Conservation (phyloP, 2,329 filamentous ascomycete genomes). For the Seiridium cupressi region DNA sequence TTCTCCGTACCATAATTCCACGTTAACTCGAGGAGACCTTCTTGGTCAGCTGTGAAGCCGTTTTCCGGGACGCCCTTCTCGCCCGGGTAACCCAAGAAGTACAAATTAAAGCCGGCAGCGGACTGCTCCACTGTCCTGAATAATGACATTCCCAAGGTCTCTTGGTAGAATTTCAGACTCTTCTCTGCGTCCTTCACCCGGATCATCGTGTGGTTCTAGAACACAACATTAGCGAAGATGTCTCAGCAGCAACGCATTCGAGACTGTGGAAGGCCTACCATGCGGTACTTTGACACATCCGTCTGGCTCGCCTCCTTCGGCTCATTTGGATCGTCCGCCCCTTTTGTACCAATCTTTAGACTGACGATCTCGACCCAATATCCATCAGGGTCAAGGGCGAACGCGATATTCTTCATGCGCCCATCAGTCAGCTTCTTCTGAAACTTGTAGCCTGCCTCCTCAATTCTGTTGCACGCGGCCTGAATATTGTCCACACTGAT, state of each 20-base stretch:
- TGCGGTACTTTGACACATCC: slow-evolving; percentile 72
- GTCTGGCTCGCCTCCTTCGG: slow-evolving; percentile 60
- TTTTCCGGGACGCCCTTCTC: slow-evolving; percentile 51
- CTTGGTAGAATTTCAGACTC: slow-evolving; percentile 78
- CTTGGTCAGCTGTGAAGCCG: slow-evolving; percentile 62
- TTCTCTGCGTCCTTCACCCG: slow-evolving; percentile 80
- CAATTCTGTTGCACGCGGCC: slow-evolving; percentile 83
- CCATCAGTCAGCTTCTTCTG: slow-evolving; percentile 94
- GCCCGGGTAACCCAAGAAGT: slow-evolving; percentile 82
- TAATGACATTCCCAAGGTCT: slow-evolving; percentile 84
- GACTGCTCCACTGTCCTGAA: slow-evolving; percentile 70
- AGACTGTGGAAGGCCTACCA: slow-evolving; percentile 37
- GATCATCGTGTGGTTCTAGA: slow-evolving; percentile 87
- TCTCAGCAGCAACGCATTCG: background rate
- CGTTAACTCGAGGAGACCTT: slow-evolving; percentile 87
- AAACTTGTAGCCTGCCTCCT: slow-evolving; percentile 88
- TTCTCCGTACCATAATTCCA: slow-evolving; percentile 86
- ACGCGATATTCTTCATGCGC: slow-evolving; percentile 83
- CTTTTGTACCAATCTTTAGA: slow-evolving; percentile 51
- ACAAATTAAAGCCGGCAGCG: slow-evolving; percentile 78
- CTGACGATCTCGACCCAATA: slow-evolving; percentile 86
- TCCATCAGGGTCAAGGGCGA: slow-evolving; percentile 82
- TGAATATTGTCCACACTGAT: slow-evolving; percentile 83
- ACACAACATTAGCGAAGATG: background rate
- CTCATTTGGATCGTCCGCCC: slow-evolving; percentile 66